Evolutionary conservation across 2,329 filamentous ascomycete species (phyloP).

Genomic region (Alternaria sp.): DNA sequence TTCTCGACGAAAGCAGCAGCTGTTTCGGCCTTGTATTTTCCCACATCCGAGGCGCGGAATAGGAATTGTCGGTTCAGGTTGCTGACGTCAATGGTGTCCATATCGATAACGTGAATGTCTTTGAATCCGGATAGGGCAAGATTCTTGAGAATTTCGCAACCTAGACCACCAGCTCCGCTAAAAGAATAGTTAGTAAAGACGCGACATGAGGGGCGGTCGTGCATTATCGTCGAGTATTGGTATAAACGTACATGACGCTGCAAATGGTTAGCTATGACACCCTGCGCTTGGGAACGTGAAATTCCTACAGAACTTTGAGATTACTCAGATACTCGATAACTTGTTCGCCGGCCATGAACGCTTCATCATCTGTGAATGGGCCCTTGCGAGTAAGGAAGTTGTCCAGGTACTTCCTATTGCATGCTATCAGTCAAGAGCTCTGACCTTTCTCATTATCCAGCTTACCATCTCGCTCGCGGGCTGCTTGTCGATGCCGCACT

Average conservation of each 20-base stretch:
- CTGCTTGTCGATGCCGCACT: conserved; percentile 17
- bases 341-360: conserved; percentile 61
- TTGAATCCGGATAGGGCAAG: conserved; percentile 94
- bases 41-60: conserved; percentile 89
- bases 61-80: conserved; percentile 98
- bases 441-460: background rate
- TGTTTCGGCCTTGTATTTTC: conserved; percentile 90
- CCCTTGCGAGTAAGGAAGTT: conserved; percentile 77
- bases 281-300: background rate
- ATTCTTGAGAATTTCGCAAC: conserved; percentile 96
- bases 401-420: conserved; percentile 79
- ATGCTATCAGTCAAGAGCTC: conserved; percentile 29
- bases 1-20: conserved; percentile 90
- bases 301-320: conserved; percentile 67
- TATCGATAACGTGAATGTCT: conserved; percentile 98
- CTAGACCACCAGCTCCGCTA: conserved; percentile 90
- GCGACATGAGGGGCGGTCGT: background rate
- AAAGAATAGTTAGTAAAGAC: conserved; percentile 49
- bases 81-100: conserved; percentile 99
- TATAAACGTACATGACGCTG: conserved; percentile 48
- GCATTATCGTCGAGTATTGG: background rate
- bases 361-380: conserved; percentile 75
- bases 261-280: conserved; percentile 22
- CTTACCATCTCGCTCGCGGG: conserved; percentile 55
- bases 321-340: conserved; percentile 41